Evolutionary conservation across 225 moss, liverwort and hornwort genomes (phyloP).

Genomic region (Marchantia paleacea): DNA sequence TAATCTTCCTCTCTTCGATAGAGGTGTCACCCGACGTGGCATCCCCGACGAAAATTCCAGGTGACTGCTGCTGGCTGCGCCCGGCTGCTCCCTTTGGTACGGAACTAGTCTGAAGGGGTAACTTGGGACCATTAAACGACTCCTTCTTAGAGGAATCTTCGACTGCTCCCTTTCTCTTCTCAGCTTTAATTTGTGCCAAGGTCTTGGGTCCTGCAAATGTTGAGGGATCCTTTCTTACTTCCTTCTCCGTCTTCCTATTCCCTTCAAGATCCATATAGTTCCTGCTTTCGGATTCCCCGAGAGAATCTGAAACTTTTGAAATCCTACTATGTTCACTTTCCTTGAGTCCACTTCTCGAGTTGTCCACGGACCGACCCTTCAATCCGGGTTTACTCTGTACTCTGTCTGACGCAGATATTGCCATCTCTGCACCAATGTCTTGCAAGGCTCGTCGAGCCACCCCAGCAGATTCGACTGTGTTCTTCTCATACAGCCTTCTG

Average conservation of each 20-base stretch:
- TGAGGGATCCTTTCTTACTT: slow-evolving; percentile 40
- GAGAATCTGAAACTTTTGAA: slow-evolving; percentile 29
- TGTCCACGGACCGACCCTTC: slow-evolving; percentile 30
- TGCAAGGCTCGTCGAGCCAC: slow-evolving; percentile 47
- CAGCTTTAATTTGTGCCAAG: slow-evolving; percentile 57
- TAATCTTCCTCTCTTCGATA: slow-evolving; percentile 46
- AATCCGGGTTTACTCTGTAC: slow-evolving; percentile 18
- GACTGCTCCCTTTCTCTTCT: slow-evolving; percentile 48
- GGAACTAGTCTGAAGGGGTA: slow-evolving; percentile 18
- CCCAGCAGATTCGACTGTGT: slow-evolving; percentile 34
- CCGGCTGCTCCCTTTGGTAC: slow-evolving; percentile 20
- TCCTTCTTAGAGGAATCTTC: slow-evolving; percentile 26
- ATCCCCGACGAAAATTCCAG: slow-evolving; percentile 15
- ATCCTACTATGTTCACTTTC: slow-evolving; percentile 44
- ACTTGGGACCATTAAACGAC: slow-evolving; percentile 26
- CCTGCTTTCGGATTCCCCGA: slow-evolving; percentile 34
- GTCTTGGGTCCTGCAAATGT: slow-evolving; percentile 62
- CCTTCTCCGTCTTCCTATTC: slow-evolving; percentile 38
- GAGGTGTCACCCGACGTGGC: slow-evolving; percentile 27
- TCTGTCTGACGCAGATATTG: slow-evolving; percentile 28
- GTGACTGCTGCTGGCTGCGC: slow-evolving; percentile 14
- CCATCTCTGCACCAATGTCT: slow-evolving; percentile 37
- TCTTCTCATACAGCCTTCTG: slow-evolving; percentile 38
- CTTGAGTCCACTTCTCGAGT: slow-evolving; percentile 25
- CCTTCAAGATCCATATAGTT: slow-evolving; percentile 36